Percentiles rank a stretch among this genome's conserved stretches.
Evolutionary conservation across 306 rosid species (phyloP).

Genomic region (Vachellia pachyceras): DNA sequence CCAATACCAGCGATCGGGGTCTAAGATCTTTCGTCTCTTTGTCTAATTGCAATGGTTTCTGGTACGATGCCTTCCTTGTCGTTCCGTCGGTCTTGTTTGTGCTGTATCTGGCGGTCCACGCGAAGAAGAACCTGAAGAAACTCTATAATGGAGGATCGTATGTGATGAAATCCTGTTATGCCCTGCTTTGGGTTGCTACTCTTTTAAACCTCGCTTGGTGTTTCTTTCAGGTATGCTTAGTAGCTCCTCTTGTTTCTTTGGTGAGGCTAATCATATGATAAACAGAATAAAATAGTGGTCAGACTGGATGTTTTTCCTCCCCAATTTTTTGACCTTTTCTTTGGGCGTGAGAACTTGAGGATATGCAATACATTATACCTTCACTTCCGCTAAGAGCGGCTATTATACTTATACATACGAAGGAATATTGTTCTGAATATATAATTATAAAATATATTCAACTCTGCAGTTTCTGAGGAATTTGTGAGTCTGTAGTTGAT

Average conservation of each 20-base stretch:
- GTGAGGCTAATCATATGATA: neutral
- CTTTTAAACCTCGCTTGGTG: constrained; percentile 70
- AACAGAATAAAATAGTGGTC: neutral
- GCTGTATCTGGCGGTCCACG: constrained; percentile 53
- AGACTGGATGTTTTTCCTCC: neutral
- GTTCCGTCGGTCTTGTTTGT: constrained; percentile 59
- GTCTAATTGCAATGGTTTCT: constrained; percentile 51
- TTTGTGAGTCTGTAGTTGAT: neutral
- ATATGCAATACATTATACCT: neutral
- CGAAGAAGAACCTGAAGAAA: constrained; percentile 62
- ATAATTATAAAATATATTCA: no score
- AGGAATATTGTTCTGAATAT: neutral
- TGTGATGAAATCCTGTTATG: constrained; percentile 58
- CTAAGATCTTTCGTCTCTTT: neutral
- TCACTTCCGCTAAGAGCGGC: neutral
- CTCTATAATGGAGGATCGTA: constrained; percentile 55
- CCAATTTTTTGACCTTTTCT: neutral
- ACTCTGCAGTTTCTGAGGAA: neutral
- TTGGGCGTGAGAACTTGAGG: neutral
- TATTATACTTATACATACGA: neutral
- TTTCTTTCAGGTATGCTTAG: constrained; percentile 58
- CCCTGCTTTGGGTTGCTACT: constrained; percentile 70
- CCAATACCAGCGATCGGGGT: constrained; percentile 12
- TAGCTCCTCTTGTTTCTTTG: neutral
- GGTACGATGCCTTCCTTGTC: constrained; percentile 54